A percentile compares a stretch with the other conserved stretches of the same genome.
These are phyloP conservation scores for Candida bentonensis DNA, from an alignment of 805 yeast species.

Conservation along the genomic window DNA sequence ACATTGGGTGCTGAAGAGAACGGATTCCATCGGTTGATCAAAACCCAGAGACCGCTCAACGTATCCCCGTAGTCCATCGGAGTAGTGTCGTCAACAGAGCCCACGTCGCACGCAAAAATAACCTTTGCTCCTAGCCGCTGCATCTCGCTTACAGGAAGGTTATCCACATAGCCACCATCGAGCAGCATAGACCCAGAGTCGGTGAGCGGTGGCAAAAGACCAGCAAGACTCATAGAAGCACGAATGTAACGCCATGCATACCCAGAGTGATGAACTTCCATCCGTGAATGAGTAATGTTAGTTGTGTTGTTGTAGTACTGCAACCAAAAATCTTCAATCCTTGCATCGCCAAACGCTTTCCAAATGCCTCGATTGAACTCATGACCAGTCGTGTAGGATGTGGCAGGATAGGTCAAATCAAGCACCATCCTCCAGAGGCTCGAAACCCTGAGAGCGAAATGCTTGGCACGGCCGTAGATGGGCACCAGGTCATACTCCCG, in stretches of 20 bases:
- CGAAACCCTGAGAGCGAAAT: conserved; percentile 67
- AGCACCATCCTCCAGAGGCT: conserved; percentile 73
- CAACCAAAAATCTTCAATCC: conserved; percentile 95
- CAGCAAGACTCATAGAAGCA: conserved; percentile 95
- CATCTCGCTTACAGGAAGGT: conserved; percentile 88
- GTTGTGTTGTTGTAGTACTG: conserved; percentile 82
- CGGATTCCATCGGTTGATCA: conserved; percentile 78
- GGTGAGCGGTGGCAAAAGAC: conserved; percentile 70
- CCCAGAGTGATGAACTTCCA: conserved; percentile 88
- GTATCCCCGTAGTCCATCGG: conserved; percentile 90
- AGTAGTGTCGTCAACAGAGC: conserved; percentile 82
- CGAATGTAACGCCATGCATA: conserved; percentile 92
- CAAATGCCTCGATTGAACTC: conserved; percentile 96
- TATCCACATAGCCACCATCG: conserved; percentile 95
- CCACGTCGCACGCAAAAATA: conserved; percentile 90
- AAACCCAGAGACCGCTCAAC: conserved; percentile 81
- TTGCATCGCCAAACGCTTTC: conserved; percentile 84
- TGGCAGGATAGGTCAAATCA: conserved; percentile 85
- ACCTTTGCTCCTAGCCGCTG: conserved; percentile 68
- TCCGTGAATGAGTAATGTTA: conserved; percentile 83
- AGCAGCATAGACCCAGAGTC: conserved; percentile 84
- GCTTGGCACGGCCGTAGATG: conserved; percentile 78
- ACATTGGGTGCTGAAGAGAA: conserved; percentile 77
- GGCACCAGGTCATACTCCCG: conserved; percentile 84
- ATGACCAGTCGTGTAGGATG: conserved; percentile 93